phyloP scores from a whole-genome alignment of 139 green algal species.

The Asterochloris erici region DNA sequence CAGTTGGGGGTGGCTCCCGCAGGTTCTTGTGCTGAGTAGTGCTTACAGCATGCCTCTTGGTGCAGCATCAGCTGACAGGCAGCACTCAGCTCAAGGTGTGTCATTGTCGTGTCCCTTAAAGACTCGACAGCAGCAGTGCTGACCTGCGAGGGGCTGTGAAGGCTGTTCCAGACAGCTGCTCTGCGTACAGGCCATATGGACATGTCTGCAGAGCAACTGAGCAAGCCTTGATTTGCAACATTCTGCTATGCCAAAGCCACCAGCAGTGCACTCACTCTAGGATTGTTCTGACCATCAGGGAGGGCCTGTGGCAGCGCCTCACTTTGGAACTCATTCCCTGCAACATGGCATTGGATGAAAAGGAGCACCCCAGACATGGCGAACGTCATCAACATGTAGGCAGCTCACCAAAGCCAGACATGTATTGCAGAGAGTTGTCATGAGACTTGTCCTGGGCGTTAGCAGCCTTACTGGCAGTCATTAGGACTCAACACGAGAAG shows the following conservation, averaged over 20 bases:
- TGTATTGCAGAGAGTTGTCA: slow-evolving; percentile 32
- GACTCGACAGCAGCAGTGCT: background rate
- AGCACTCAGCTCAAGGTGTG: no score
- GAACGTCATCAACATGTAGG: background rate
- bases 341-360: background rate
- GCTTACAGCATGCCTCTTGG: background rate
- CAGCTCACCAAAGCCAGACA: slow-evolving; percentile 56
- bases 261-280: slow-evolving; percentile 31
- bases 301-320: slow-evolving; percentile 85
- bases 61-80: background rate
- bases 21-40: background rate
- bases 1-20: background rate
- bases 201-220: slow-evolving; percentile 40
- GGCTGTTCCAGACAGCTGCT: slow-evolving; percentile 89
- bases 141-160: slow-evolving; percentile 86
- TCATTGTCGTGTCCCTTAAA: no score
- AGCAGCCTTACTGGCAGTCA: no score
- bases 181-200: slow-evolving; percentile 87
- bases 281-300: slow-evolving; percentile 87
- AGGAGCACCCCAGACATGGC: background rate
- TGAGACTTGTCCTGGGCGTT: no score
- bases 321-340: slow-evolving; percentile 80
- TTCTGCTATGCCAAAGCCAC: background rate
- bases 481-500: no score
- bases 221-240: no score